phyloP scores from a whole-genome alignment of 164 flowering plant genomes.

The Tetrastigma voinierianum region DNA sequence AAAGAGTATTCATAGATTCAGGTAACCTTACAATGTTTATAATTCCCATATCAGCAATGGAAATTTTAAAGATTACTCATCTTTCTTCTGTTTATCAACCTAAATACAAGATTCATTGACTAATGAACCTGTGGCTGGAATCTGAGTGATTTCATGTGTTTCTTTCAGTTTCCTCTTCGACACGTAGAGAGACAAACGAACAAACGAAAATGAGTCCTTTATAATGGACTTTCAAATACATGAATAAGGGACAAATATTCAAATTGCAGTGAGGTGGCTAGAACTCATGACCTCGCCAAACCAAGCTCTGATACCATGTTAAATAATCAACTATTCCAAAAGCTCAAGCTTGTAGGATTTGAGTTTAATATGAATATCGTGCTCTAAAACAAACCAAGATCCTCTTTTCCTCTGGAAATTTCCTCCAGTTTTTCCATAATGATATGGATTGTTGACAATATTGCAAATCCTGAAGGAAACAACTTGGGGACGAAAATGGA shows the following conservation, averaged over 20 bases:
- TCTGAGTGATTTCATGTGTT: not conserved
- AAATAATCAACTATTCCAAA: no score
- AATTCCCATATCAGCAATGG: conserved; percentile 10
- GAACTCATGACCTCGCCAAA: no score
- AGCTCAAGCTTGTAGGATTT: no score
- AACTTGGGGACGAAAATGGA: not conserved
- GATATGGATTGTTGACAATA: not conserved
- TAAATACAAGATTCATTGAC: not conserved
- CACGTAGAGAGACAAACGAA: no score
- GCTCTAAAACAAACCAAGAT: no score
- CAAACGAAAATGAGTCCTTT: no score
- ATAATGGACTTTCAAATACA: no score
- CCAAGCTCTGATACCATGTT: no score
- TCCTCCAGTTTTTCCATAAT: conserved; percentile 5
- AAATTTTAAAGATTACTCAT: not conserved
- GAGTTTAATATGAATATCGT: no score
- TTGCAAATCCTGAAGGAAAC: not conserved
- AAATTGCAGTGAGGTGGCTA: no score
- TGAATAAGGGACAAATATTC: no score
- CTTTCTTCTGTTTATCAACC: not conserved
- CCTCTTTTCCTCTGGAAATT: not conserved
- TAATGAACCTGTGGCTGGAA: not conserved
- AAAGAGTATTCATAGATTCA: not conserved
- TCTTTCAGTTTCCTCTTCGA: not conserved
- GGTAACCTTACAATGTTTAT: not conserved